These are phyloP conservation scores for Solanum aculeatissimum DNA, from an alignment of 305 asterid genomes.

Conservation along the genomic window DNA sequence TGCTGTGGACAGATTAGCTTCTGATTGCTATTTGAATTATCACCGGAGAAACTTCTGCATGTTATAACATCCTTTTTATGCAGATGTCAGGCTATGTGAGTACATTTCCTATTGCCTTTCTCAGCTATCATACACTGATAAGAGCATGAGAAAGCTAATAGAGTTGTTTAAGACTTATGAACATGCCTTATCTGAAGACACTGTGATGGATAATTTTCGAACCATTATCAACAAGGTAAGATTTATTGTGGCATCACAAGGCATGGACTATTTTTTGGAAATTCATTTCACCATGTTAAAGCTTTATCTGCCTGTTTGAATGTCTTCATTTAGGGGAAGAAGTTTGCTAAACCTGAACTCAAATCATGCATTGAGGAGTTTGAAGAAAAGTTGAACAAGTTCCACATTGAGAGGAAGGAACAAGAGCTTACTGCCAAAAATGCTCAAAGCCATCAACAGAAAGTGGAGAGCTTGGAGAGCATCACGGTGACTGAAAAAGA, in stretches of 20 bases:
- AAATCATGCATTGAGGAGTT: slow-evolving; percentile 82
- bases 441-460: slow-evolving; percentile 73
- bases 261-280: neutral
- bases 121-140: slow-evolving; percentile 82
- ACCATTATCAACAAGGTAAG: slow-evolving; percentile 77
- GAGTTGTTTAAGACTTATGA: slow-evolving; percentile 82
- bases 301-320: neutral
- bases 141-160: slow-evolving; percentile 78
- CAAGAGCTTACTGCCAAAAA: slow-evolving; percentile 65
- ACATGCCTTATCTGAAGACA: slow-evolving; percentile 67
- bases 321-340: slow-evolving; percentile 52
- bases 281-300: neutral
- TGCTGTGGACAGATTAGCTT: neutral
- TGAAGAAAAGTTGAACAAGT: slow-evolving; percentile 65
- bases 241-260: neutral
- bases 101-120: slow-evolving; percentile 92
- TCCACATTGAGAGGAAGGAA: slow-evolving; percentile 73
- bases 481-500: slow-evolving; percentile 22
- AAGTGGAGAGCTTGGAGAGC: slow-evolving; percentile 33
- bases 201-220: slow-evolving; percentile 76
- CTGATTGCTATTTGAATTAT: neutral
- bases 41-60: neutral
- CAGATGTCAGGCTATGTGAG: slow-evolving; percentile 82
- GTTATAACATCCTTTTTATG: slow-evolving; percentile 3
- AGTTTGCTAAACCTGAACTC: slow-evolving; percentile 80